These are phyloP conservation scores for Phytophthora cactorum DNA, from an alignment of 352 stramenopile genomes.

Conservation along the genomic window DNA sequence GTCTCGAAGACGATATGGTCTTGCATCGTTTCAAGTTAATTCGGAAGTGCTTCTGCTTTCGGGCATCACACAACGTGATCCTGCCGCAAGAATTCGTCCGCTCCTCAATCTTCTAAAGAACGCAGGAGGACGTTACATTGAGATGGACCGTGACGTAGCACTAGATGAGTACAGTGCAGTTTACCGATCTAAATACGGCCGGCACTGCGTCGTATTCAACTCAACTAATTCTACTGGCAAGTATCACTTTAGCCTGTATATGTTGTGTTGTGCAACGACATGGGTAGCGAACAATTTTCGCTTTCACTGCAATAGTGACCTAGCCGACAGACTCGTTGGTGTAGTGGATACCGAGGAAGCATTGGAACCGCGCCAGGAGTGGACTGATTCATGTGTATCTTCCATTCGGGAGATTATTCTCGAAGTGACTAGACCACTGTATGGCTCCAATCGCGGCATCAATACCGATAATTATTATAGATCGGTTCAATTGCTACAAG, in stretches of 20 bases:
- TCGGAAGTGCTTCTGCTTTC: constrained; percentile 10
- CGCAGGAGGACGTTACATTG: constrained; percentile 1
- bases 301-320: constrained; percentile 30
- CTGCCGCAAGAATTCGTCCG: constrained; percentile 15
- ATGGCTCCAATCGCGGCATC: constrained; percentile 27
- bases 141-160: constrained; percentile 1
- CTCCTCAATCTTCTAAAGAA: constrained; percentile 11
- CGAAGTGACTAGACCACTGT: constrained; percentile 25
- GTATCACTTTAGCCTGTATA: constrained; percentile 12
- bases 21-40: constrained; percentile 12
- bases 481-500: constrained; percentile 29
- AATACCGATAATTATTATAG: constrained; percentile 48
- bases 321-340: constrained; percentile 26
- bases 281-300: constrained; percentile 37
- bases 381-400: neutral
- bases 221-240: constrained; percentile 15
- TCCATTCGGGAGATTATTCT: constrained; percentile 28
- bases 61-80: neutral
- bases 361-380: neutral
- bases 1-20: constrained; percentile 3
- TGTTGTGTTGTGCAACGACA: constrained; percentile 11
- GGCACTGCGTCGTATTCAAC: constrained; percentile 12
- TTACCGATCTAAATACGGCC: constrained; percentile 4
- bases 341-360: constrained; percentile 4
- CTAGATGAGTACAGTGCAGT: constrained; percentile 8